Conservation (phyloP, 2,329 filamentous ascomycete species). For the Alternaria viburni region DNA sequence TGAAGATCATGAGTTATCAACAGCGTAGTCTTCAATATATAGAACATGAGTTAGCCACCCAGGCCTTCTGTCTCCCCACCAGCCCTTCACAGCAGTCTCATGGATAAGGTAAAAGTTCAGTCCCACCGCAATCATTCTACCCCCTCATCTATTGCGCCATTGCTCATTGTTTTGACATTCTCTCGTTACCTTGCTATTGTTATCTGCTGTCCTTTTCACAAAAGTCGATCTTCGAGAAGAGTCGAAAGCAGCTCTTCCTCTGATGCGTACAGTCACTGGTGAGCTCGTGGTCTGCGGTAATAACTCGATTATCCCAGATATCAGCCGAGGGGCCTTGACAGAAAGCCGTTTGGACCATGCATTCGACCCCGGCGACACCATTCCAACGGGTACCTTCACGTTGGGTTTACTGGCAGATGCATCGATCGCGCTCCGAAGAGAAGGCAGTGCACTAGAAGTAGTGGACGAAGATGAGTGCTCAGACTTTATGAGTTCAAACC, state of each 20-base stretch:
- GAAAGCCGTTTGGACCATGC: background rate
- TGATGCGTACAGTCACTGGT: background rate
- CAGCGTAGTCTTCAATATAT: background rate
- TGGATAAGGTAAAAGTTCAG: background rate
- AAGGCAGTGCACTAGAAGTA: background rate
- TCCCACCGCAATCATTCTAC: background rate
- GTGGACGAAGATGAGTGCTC: background rate
- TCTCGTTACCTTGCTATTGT: background rate
- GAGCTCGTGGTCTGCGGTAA: background rate
- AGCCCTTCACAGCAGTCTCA: background rate
- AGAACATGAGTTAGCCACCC: background rate
- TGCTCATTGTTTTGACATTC: background rate
- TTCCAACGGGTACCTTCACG: background rate
- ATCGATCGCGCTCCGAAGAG: background rate
- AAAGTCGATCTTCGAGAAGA: background rate
- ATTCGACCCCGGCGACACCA: background rate
- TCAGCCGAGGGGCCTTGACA: background rate
- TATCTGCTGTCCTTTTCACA: background rate
- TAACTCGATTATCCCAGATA: background rate
- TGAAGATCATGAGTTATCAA: background rate
- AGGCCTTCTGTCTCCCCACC: background rate
- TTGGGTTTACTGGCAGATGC: background rate
- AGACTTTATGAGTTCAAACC: background rate
- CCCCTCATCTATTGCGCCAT: background rate
- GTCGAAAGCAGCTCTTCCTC: background rate